Base-by-base conservation (phyloP, 441 rosid genomes). In the Adansonia rubrostipa region DNA sequence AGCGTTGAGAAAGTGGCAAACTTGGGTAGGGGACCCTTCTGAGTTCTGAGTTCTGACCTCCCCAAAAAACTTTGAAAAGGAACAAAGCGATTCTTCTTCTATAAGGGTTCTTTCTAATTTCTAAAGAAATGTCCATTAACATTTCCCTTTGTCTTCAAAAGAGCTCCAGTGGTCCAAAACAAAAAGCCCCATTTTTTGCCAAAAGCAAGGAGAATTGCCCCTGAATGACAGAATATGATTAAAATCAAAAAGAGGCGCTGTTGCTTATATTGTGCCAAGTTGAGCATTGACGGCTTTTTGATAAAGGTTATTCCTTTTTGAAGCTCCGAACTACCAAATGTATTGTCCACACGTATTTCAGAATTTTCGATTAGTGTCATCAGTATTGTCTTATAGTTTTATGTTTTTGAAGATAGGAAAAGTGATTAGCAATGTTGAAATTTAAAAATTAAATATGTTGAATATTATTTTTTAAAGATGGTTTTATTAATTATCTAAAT, bases 1-100 rank as follows among this genome's bases (percentile, higher is more conserved):
- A 78, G 71, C 5, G 51, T 71, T 11, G 66, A 65, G 57, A 60
- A 75, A 61, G 15, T 62, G 50, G 62, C 22, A 24, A 19, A 58
- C 69, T 22, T 65, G 15, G 4, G 19, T 14, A 53, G 20, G 74
- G 58, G 44, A 22, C 58, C 20, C 20, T 45, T 17, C 60, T 48
- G n/a, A n/a, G n/a, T n/a, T n/a, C n/a, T n/a, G n/a, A n/a, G n/a
- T n/a, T n/a, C n/a, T n/a, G n/a, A n/a, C n/a, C n/a, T n/a, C n/a
- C n/a, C n/a, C n/a, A n/a, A n/a, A n/a, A n/a, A n/a, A n/a, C n/a
- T n/a, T n/a, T n/a, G n/a, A n/a, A n/a, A n/a, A 73, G 54, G 67
- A 63, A 33, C 62, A 50, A 75, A 63, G 47, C 56, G 20, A 64
- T 24, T 15, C 2, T 47, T 75, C 8, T 5, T 63, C 71, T 36